phyloP scores from a whole-genome alignment of 108 stramenopile species.

The Cyclostephanos tholiformis region DNA sequence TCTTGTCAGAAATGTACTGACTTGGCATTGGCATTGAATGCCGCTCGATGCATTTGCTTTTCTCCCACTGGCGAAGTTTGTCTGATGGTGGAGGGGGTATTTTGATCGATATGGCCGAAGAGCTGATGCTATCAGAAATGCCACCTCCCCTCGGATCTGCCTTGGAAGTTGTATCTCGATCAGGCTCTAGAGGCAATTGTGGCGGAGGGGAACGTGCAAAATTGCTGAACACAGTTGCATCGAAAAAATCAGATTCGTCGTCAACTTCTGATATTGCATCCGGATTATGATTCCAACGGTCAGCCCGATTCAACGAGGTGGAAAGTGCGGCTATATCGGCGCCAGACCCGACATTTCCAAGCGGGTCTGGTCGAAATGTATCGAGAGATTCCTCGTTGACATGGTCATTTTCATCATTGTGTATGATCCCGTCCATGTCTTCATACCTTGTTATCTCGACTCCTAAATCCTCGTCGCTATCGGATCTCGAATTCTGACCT shows the following conservation, averaged over 20 bases:
- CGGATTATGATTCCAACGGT: conserved; percentile 28
- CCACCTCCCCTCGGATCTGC: conserved; percentile 7
- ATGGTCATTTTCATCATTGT: conserved; percentile 12
- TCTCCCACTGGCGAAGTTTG: conserved; percentile 67
- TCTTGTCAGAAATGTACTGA: conserved; percentile 5
- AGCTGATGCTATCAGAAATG: not conserved
- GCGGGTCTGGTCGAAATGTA: conserved; percentile 7
- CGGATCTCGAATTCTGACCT: not conserved
- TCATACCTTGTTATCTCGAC: not conserved
- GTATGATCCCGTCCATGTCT: conserved; percentile 13
- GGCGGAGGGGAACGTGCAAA: conserved; percentile 15
- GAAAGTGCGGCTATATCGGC: conserved; percentile 14
- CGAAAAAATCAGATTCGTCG: conserved; percentile 31
- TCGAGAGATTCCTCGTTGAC: conserved; percentile 6
- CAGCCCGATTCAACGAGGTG: conserved; percentile 6
- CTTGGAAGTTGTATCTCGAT: conserved; percentile 22
- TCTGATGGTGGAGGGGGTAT: conserved; percentile 69
- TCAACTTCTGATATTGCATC: conserved; percentile 43
- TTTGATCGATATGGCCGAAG: conserved; percentile 21
- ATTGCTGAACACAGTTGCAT: conserved; percentile 17
- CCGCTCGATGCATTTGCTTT: conserved; percentile 24
- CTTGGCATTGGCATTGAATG: not conserved
- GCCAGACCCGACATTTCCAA: conserved; percentile 18
- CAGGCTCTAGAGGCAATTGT: conserved; percentile 6
- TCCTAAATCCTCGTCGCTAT: not conserved